phyloP scores from a whole-genome alignment of 257 asterid genomes.

The Leonotis leonurus region DNA sequence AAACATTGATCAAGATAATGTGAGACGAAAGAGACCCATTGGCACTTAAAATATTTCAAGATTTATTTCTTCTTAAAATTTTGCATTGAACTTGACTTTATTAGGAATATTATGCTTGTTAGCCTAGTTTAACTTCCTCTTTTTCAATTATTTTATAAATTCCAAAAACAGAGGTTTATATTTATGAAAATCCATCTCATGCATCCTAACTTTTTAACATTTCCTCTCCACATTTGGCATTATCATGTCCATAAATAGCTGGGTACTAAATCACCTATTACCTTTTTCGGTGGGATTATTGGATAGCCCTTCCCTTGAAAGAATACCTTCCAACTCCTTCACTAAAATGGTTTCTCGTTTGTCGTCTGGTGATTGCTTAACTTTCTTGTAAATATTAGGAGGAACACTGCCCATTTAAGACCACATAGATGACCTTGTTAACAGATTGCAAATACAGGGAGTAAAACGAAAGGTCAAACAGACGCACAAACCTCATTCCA shows the following conservation, averaged over 20 bases:
- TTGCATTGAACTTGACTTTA: background rate
- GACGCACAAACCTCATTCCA: slow-evolving; percentile 75
- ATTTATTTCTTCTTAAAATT: background rate
- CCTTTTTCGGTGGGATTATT: slow-evolving; percentile 83
- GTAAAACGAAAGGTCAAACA: background rate
- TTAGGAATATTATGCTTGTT: too few relatives aligned
- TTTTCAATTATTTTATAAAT: background rate
- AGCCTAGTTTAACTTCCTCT: background rate
- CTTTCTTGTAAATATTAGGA: slow-evolving; percentile 79
- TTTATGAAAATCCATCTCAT: background rate
- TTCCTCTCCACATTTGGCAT: background rate
- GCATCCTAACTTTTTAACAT: background rate
- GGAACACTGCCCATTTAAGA: slow-evolving; percentile 55
- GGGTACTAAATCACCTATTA: slow-evolving; percentile 20
- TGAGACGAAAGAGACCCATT: background rate
- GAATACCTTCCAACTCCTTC: slow-evolving; percentile 76
- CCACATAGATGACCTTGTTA: slow-evolving; percentile 9
- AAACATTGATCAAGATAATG: background rate
- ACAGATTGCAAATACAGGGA: slow-evolving; percentile 7
- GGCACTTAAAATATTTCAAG: background rate
- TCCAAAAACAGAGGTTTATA: background rate
- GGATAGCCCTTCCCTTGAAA: slow-evolving; percentile 82
- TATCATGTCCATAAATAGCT: slow-evolving; percentile 2
- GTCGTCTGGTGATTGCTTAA: slow-evolving; percentile 67
- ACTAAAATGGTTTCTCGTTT: slow-evolving; percentile 66